Evolutionary conservation across 164 flowering plant species (phyloP), one percentile per base, ranked within the genome.

Genomic region (Aristolochia contorta): DNA sequence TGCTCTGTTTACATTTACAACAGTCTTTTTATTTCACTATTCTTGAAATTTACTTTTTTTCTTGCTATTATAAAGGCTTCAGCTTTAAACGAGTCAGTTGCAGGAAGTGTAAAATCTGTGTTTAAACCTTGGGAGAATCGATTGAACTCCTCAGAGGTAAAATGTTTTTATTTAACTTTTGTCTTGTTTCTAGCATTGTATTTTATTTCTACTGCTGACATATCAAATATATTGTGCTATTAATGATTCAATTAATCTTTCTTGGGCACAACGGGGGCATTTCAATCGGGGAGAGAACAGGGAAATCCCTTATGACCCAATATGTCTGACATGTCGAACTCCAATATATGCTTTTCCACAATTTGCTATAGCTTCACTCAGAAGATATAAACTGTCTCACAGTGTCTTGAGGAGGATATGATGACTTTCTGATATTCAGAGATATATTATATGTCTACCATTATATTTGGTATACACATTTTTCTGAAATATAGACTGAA

Each of bases 121-220:
- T 93, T 93, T 56, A 86, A 69, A 79, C 82, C 96, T 62, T 93
- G 98, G 98, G 97, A 93, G 73, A 80, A 80, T 41, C 96, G 97
- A 47, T 70, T 93, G 45, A 72, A 75, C 66, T 70, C 79, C 64
- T 77, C 89, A 48, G 87, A 77, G 90, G 97, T 92, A 78, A 24
- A 23, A 12, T n/a, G 32, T 1, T 27, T 2, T 24, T 30, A 12
- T 56, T 56, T 18, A 20, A 49, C 5, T 1, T 49, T 19, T 49
- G 14, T 49, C 45, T 56, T 14, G 16, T 18, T 37, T 30, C 4
- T 30, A 10, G 15, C 19, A 16, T 18, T 49, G 53, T 12, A 1
- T 18, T 20, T 49, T 16, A 20, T 49, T 49, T 18, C 53, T 20
- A 49, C 20, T 49, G 6, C 6, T 16, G 30, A 27, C 30, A 2